Conservation (phyloP, 1,284 basidiomycete genomes). For the Chalciporus piperatoides region DNA sequence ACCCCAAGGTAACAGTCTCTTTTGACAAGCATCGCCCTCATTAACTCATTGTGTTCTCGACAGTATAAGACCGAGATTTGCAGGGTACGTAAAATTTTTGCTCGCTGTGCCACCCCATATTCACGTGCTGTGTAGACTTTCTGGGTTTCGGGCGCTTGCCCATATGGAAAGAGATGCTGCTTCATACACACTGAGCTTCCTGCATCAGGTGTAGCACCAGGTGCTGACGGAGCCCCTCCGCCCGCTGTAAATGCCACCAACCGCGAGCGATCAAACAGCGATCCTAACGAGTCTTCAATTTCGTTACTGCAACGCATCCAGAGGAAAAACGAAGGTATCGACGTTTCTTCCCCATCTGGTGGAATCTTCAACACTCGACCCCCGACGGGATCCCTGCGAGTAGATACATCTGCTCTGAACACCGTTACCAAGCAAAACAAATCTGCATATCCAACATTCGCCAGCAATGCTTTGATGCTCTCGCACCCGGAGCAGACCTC, state of each 20-base stretch:
- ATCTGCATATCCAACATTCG: slow-evolving; percentile 74
- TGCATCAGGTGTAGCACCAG: slow-evolving; percentile 50
- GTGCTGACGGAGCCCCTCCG: slow-evolving; percentile 45
- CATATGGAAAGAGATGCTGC: slow-evolving; percentile 86
- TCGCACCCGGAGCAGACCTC: slow-evolving; percentile 56
- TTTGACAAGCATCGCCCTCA: neutral
- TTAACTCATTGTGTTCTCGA: slow-evolving; percentile 14
- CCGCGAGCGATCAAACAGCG: slow-evolving; percentile 75
- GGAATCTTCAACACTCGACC: slow-evolving; percentile 56
- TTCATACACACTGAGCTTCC: slow-evolving; percentile 87
- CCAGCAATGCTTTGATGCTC: slow-evolving; percentile 67
- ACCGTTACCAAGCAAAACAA: slow-evolving; percentile 71
- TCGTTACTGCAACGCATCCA: slow-evolving; percentile 75
- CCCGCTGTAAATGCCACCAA: slow-evolving; percentile 49
- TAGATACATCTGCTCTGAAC: slow-evolving; percentile 68
- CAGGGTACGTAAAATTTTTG: slow-evolving; percentile 50
- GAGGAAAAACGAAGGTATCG: slow-evolving; percentile 53
- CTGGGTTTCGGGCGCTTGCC: slow-evolving; percentile 88
- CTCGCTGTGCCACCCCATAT: slow-evolving; percentile 9
- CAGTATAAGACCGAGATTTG: slow-evolving; percentile 93
- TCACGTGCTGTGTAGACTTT: slow-evolving; percentile 57
- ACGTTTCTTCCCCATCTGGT: slow-evolving; percentile 40
- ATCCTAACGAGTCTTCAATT: slow-evolving; percentile 65
- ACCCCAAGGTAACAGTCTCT: slow-evolving; percentile 68
- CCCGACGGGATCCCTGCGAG: slow-evolving; percentile 60